phyloP scores from a whole-genome alignment of 805 yeast genomes.

The Candida berthetii region DNA sequence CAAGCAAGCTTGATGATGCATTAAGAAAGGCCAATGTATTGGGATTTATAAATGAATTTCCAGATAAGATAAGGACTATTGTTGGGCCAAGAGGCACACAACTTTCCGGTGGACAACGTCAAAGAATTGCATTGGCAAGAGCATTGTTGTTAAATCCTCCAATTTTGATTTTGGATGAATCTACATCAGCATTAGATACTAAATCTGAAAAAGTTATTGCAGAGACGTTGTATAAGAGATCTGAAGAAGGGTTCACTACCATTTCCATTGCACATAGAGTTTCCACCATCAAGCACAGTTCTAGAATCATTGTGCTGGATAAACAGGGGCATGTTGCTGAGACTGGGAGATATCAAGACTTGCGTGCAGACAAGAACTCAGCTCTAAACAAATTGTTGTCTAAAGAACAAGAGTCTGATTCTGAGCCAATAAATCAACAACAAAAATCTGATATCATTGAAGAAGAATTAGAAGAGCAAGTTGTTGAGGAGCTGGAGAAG shows the following conservation, averaged over 20 bases:
- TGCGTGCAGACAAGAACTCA: slow-evolving; percentile 34
- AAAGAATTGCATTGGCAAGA: slow-evolving; percentile 86
- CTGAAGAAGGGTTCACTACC: slow-evolving; percentile 56
- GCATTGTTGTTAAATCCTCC: slow-evolving; percentile 76
- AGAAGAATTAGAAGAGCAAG: neutral
- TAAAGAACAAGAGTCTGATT: slow-evolving; percentile 17
- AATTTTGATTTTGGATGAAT: slow-evolving; percentile 84
- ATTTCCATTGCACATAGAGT: slow-evolving; percentile 90
- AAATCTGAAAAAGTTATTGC: slow-evolving; percentile 84
- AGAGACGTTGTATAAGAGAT: slow-evolving; percentile 54
- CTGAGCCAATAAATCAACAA: neutral
- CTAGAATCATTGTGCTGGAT: slow-evolving; percentile 73
- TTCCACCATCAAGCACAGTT: slow-evolving; percentile 80
- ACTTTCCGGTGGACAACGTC: slow-evolving; percentile 93
- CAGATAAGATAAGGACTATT: slow-evolving; percentile 72
- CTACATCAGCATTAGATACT: slow-evolving; percentile 90
- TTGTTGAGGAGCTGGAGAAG: neutral
- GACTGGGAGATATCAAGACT: slow-evolving; percentile 51
- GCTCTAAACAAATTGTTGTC: slow-evolving; percentile 28
- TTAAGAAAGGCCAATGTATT: slow-evolving; percentile 67
- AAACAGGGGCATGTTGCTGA: slow-evolving; percentile 71
- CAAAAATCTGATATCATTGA: neutral
- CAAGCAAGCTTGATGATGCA: slow-evolving; percentile 55
- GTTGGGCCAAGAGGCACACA: slow-evolving; percentile 89
- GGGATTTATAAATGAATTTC: slow-evolving; percentile 65